Evolutionary conservation across 306 rosid genomes (phyloP).

Genomic region (Acacia crassicarpa): DNA sequence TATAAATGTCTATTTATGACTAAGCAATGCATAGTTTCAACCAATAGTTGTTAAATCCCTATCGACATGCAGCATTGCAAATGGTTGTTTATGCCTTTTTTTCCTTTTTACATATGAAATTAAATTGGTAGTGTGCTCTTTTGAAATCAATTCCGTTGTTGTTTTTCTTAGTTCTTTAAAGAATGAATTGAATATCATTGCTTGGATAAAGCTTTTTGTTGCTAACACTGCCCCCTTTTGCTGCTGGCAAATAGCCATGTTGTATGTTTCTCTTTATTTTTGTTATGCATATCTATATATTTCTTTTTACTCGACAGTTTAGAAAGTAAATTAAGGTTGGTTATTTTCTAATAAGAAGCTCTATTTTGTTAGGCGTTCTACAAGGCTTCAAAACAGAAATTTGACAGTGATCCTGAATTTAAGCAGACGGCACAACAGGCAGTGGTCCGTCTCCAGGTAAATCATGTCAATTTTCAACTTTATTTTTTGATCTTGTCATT

Average conservation of each 20-base stretch:
- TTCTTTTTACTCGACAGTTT: background rate
- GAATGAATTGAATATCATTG: background rate
- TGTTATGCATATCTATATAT: background rate
- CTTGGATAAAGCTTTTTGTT: constrained; percentile 6
- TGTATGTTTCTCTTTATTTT: background rate
- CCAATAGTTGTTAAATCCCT: background rate
- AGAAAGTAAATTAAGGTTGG: constrained; percentile 12
- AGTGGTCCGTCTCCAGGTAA: constrained; percentile 89
- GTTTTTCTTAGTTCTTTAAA: constrained; percentile 4
- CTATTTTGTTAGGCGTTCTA: constrained; percentile 62
- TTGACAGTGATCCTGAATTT: constrained; percentile 78
- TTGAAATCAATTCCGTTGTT: background rate
- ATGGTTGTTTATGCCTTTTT: constrained; percentile 2
- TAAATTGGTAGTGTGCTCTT: background rate
- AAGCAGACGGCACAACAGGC: constrained; percentile 89
- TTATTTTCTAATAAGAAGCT: constrained; percentile 24
- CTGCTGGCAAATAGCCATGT: constrained; percentile 1
- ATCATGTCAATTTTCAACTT: constrained; percentile 4
- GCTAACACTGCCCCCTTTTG: background rate
- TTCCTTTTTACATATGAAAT: background rate
- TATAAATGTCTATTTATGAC: constrained; percentile 11
- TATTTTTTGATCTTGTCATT: background rate
- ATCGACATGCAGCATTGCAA: background rate
- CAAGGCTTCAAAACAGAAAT: constrained; percentile 84
- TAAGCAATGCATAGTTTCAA: background rate